Conservation (phyloP, 495 filamentous ascomycete species). For the Cryomyces minteri region DNA sequence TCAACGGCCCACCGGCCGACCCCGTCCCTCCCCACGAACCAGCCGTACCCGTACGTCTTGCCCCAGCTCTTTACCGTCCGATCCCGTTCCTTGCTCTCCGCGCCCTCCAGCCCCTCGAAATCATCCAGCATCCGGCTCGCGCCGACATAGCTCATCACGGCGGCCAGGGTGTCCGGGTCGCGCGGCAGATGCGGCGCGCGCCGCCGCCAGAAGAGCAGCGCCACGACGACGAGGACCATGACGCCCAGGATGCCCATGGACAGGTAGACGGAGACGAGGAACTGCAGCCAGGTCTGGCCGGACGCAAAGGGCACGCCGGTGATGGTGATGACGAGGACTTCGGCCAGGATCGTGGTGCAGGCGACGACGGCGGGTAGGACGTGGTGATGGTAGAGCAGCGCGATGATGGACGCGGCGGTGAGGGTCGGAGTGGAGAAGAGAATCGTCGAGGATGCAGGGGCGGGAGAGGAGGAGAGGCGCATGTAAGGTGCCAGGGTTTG, state of each 20-base stretch:
- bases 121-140: background rate
- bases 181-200: slow-evolving; percentile 3
- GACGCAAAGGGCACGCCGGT: slow-evolving; percentile 22
- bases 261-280: slow-evolving; percentile 17
- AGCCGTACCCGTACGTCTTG: background rate
- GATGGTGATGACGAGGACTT: slow-evolving; percentile 21
- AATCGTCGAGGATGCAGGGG: slow-evolving; percentile 17
- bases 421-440: slow-evolving; percentile 19
- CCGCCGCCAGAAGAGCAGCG: slow-evolving; percentile 8
- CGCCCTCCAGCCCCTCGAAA: slow-evolving; percentile 3
- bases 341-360: slow-evolving; percentile 18
- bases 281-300: slow-evolving; percentile 17
- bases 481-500: slow-evolving; percentile 12
- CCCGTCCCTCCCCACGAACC: no score
- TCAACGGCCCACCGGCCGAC: no score
- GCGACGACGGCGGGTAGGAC: slow-evolving; percentile 17
- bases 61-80: background rate
- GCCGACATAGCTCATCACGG: slow-evolving; percentile 4
- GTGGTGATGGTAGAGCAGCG: slow-evolving; percentile 15
- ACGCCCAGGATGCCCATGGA: slow-evolving; percentile 17
- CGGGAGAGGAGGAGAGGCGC: slow-evolving; percentile 10
- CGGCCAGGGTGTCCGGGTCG: slow-evolving; percentile 3
- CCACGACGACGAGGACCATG: slow-evolving; percentile 20
- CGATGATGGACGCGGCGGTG: slow-evolving; percentile 20
- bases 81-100: slow-evolving; percentile 1